Base-by-base conservation (phyloP, 1,139 yeast species). In the Kurtzmaniella quercitrusa region DNA sequence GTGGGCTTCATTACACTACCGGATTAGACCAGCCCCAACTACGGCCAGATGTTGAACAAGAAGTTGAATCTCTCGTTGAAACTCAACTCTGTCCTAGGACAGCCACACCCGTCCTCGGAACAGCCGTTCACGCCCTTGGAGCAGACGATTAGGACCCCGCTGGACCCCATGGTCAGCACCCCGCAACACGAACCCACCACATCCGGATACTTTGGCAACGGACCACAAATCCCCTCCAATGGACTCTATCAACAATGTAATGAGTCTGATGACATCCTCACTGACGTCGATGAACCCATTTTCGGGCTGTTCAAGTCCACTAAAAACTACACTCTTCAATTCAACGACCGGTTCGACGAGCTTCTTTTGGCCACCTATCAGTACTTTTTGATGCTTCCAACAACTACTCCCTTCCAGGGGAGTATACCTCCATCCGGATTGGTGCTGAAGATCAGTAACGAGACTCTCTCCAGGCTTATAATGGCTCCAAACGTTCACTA, bases 361-460 rank as follows among this genome's bases (percentile, higher is more conserved):
- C 55, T 71, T 43, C 63, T 72, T 12, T 53, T 69, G 60, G 50
- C 64, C 15, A 53, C 67, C 3, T 72, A 72, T 52, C 57, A 65
- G 25, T 61, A 65, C 41, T 58, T 70, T 33, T 57, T 71, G 43
- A 60, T 70, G 25, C 62, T 67, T 44, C 77, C 77, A 36, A 72
- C 77, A 12, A 71, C 77, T 3, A 71, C 77, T 6, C 77, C 77
- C 10, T 72, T 72, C 47, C 65, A 65, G 57, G 77, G 77, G 1
- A 41, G 52, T 8, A 58, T 64, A 10, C 77, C 77, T 18, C 77
- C 77, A 3, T 68, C 73, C 56, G 77, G 77, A 1, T 57, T 72
- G 42, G 75, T 67, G 10, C 65, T 73, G 42, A 66, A 63, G 47
- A 75, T 72, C 18, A 73, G 76, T 31, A 67, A 68, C 50, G 77